phyloP scores from a whole-genome alignment of 2,329 filamentous ascomycete species.

The Penicillium griseofulvum region DNA sequence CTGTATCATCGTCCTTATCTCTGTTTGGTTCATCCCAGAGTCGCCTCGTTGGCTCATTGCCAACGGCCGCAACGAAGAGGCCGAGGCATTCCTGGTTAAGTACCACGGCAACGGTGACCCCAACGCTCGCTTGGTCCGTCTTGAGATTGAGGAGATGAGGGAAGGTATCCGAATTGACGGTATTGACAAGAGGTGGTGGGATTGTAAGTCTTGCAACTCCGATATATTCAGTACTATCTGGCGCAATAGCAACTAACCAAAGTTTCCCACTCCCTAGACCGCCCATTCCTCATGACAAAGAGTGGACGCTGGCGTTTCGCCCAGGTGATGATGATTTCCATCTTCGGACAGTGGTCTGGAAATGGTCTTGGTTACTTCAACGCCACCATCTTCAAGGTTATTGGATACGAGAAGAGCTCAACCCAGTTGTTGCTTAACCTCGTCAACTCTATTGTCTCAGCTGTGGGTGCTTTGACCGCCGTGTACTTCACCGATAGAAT shows the following conservation, averaged over 20 bases:
- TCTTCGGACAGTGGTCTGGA: constrained; percentile 54
- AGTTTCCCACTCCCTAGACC: constrained; percentile 30
- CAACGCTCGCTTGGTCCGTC: constrained; percentile 25
- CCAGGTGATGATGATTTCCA: constrained; percentile 52
- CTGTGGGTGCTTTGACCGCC: constrained; percentile 47
- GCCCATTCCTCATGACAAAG: constrained; percentile 46
- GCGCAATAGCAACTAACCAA: background rate
- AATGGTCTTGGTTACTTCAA: constrained; percentile 55
- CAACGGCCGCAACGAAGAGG: constrained; percentile 24
- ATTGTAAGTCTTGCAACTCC: constrained; percentile 38
- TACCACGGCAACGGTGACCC: constrained; percentile 30
- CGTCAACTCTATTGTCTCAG: constrained; percentile 48
- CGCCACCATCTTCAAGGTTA: constrained; percentile 46
- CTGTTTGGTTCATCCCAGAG: constrained; percentile 66
- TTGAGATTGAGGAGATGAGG: constrained; percentile 31
- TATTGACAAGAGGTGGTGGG: constrained; percentile 50
- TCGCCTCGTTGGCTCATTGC: constrained; percentile 54
- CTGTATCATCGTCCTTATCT: constrained; percentile 53
- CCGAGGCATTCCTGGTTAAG: constrained; percentile 23
- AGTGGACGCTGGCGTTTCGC: constrained; percentile 50
- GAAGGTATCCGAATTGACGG: constrained; percentile 46
- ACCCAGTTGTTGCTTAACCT: constrained; percentile 50
- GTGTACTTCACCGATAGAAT: constrained; percentile 48
- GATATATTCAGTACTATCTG: background rate
- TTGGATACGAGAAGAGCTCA: constrained; percentile 27